Evolutionary conservation across 139 green algal genomes (phyloP).

Genomic region (Nannochloris sp.): DNA sequence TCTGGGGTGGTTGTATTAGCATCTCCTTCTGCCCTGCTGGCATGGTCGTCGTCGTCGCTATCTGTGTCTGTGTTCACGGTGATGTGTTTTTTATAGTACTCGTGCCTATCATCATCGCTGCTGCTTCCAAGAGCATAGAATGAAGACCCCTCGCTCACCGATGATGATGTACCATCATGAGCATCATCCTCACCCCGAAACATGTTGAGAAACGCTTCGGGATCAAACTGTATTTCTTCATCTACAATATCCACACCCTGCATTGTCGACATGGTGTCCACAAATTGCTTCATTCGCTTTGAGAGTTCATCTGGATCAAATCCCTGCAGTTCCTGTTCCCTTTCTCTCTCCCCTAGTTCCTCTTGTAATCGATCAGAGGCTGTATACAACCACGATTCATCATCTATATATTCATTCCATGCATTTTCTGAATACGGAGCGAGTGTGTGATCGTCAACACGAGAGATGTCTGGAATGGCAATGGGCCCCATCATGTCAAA

Average conservation of each 20-base stretch:
- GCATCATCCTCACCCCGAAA: slow-evolving; percentile 23
- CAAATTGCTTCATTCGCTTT: slow-evolving; percentile 33
- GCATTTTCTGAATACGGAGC: too few species aligned
- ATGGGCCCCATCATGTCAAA: not conserved
- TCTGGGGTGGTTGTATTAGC: not conserved
- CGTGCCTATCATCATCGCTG: not conserved
- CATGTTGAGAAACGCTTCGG: slow-evolving; percentile 20
- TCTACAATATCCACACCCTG: slow-evolving; percentile 45
- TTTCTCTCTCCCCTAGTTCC: slow-evolving; percentile 24
- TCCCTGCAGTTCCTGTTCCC: slow-evolving; percentile 10
- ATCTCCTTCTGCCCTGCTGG: too few species aligned
- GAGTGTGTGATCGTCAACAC: not conserved
- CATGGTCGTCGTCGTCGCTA: slow-evolving; percentile 28
- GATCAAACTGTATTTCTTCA: slow-evolving; percentile 14
- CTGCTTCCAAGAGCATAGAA: slow-evolving; percentile 19
- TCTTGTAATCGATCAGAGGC: slow-evolving; percentile 8
- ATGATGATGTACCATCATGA: slow-evolving; percentile 5
- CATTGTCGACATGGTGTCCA: slow-evolving; percentile 27
- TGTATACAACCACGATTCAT: slow-evolving; percentile 37
- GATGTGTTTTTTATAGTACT: too few species aligned
- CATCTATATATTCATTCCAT: slow-evolving; percentile 12
- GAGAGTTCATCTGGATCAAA: slow-evolving; percentile 43
- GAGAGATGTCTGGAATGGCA: not conserved
- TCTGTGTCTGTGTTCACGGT: slow-evolving; percentile 31
- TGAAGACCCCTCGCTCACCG: slow-evolving; percentile 30